Evolutionary conservation across 140 eudicot species (phyloP).

Genomic region (Artemisia princeps): DNA sequence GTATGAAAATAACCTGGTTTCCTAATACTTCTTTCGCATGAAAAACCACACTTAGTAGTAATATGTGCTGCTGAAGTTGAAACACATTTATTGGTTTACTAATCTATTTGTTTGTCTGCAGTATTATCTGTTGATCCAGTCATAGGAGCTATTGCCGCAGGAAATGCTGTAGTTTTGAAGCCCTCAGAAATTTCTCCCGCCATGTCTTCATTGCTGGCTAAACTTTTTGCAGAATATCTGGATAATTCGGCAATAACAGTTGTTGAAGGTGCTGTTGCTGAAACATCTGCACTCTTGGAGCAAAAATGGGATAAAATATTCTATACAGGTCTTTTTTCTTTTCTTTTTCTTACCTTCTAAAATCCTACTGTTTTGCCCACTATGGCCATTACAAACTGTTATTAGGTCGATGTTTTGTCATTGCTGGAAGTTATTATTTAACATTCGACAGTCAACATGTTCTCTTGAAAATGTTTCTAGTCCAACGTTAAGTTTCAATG

Average conservation of each 20-base stretch:
- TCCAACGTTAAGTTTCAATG: neutral
- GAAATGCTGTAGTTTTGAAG: conserved; percentile 82
- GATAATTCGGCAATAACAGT: conserved; percentile 68
- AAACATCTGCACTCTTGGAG: conserved; percentile 77
- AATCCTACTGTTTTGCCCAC: neutral
- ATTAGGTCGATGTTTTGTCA: neutral
- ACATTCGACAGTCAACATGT: neutral
- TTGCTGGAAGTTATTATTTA: neutral
- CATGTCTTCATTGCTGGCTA: conserved; percentile 66
- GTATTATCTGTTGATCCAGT: conserved; percentile 86
- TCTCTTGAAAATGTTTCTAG: neutral
- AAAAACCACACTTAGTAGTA: too few relatives aligned
- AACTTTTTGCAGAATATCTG: conserved; percentile 60
- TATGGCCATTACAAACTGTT: neutral
- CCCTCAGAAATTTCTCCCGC: conserved; percentile 93
- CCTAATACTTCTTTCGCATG: conserved; percentile 4
- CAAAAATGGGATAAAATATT: conserved; percentile 96
- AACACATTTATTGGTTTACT: neutral
- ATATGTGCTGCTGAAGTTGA: neutral
- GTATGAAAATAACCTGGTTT: conserved; percentile 44
- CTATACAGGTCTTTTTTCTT: conserved; percentile 59
- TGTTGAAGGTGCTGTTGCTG: conserved; percentile 75
- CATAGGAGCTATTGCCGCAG: conserved; percentile 97
- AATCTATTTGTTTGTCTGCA: conserved; percentile 17
- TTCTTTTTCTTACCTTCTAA: neutral